phyloP scores from a whole-genome alignment of 805 yeast genomes.

The Tetrapisispora nanseiensis region DNA sequence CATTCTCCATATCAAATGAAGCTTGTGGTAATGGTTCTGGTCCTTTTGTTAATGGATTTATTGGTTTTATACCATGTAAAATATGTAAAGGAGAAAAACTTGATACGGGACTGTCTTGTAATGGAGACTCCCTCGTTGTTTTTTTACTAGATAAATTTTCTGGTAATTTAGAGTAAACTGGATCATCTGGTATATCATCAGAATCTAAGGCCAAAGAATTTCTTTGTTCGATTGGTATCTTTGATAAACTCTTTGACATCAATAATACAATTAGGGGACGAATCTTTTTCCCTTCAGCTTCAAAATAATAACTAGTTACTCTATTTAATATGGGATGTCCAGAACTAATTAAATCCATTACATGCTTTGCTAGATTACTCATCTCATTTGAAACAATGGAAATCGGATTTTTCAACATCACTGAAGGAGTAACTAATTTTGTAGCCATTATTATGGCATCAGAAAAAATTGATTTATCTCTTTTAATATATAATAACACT shows the following conservation, averaged over 20 bases:
- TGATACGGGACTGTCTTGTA: conserved; percentile 45
- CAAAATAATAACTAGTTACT: conserved; percentile 90
- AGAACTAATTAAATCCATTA: conserved; percentile 77
- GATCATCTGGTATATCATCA: conserved; percentile 57
- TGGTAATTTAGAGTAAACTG: conserved; percentile 51
- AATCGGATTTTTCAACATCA: conserved; percentile 67
- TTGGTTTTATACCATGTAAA: conserved; percentile 86
- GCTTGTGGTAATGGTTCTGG: conserved; percentile 56
- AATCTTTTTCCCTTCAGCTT: conserved; percentile 91
- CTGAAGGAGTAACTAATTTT: conserved; percentile 56
- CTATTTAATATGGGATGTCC: conserved; percentile 90
- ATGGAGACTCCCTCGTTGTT: conserved; percentile 1
- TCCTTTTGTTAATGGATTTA: conserved; percentile 78
- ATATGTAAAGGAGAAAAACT: conserved; percentile 69
- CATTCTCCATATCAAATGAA: conserved; percentile 42
- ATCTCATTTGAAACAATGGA: conserved; percentile 87
- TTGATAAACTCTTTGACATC: conserved; percentile 68
- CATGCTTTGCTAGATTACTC: conserved; percentile 80
- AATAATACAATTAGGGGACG: conserved; percentile 83
- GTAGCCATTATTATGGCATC: conserved; percentile 68
- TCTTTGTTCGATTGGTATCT: conserved; percentile 62
- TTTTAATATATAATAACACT: not conserved
- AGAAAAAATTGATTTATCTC: conserved; percentile 30
- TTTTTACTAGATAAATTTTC: conserved; percentile 29
- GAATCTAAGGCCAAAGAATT: conserved; percentile 52